phyloP scores from a whole-genome alignment of 2,329 filamentous ascomycete genomes.

The Leptographium radiaticola region DNA sequence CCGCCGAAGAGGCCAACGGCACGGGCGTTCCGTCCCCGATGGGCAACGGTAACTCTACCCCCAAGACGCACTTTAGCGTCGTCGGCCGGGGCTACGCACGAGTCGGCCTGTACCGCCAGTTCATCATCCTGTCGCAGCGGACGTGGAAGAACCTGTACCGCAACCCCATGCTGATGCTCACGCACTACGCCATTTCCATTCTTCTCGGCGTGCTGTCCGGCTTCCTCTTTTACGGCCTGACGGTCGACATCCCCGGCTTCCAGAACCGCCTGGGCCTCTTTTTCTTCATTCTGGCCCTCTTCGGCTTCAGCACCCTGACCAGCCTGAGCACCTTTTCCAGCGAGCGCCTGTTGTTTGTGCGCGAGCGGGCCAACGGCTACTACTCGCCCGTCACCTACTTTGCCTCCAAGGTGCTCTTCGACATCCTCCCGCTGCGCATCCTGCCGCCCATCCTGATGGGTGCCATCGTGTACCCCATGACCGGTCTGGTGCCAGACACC shows the following conservation, averaged over 20 bases:
- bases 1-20: slow-evolving; percentile 11
- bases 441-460: slow-evolving; percentile 93
- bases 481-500: slow-evolving; percentile 70
- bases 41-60: neutral
- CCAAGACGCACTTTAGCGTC: slow-evolving; percentile 39
- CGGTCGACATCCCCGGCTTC: slow-evolving; percentile 92
- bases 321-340: slow-evolving; percentile 87
- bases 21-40: neutral
- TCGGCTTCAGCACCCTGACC: slow-evolving; percentile 92
- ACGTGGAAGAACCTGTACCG: slow-evolving; percentile 97
- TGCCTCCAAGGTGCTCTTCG: slow-evolving; percentile 91
- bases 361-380: slow-evolving; percentile 92
- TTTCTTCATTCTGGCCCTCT: slow-evolving; percentile 91
- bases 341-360: slow-evolving; percentile 79
- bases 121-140: slow-evolving; percentile 74
- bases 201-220: slow-evolving; percentile 86
- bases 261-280: slow-evolving; percentile 95
- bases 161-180: slow-evolving; percentile 96
- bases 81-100: slow-evolving; percentile 73
- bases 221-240: slow-evolving; percentile 91
- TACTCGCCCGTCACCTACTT: slow-evolving; percentile 93
- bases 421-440: slow-evolving; percentile 86
- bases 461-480: slow-evolving; percentile 96
- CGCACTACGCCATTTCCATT: slow-evolving; percentile 95
- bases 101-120: slow-evolving; percentile 68